Base-by-base conservation (phyloP, 768 basidiomycete species). In the Terana coerulea region DNA sequence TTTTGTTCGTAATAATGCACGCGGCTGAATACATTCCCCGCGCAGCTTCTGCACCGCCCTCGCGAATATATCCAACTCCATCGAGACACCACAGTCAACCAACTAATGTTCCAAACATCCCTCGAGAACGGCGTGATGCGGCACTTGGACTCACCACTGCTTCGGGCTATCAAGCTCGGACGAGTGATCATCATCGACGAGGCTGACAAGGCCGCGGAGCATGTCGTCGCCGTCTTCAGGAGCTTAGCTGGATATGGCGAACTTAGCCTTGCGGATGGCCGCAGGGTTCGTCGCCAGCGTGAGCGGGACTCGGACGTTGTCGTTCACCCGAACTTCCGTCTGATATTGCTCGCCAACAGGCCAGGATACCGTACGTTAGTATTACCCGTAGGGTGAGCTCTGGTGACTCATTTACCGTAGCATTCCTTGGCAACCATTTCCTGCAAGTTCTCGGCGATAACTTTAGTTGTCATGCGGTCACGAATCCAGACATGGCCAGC, bases 371-470 rank as follows among this genome's bases (percentile, higher is more conserved):
- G 83, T 85, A 58, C 55, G 78, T 60, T 6, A 19, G 15, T 49
- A 15, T 11, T 12, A 47, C 11, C 36, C 28, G 19, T 34, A 36
- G 17, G 22, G 3, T 35, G 43, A 17, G 19, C 8, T 46, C 21
- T 17, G n/a, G 10, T 50, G 10, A 14, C 22, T 3, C 24, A 46
- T 2, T 39, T 19, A 34, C 34, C 25, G 6, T 25, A 86, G 84
- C 84, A 1, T 86, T 86, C 75, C 70, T 86, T 21, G 83, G 83
- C 1, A 86, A 86, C 54, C 83, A 86, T 61, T 86, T 86, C 69
- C 66, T 85, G 19, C 83, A 86, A 58, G 84, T 86, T 12, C 72
- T 85, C 2, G 84, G 84, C 2, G 84, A 86, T 63, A 81, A 79
- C 59, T 85, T 86, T 63, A 81, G 81, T 55, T 72, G 67, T 22